phyloP scores from a whole-genome alignment of 164 flowering plant genomes.

The Platanus orientalis region DNA sequence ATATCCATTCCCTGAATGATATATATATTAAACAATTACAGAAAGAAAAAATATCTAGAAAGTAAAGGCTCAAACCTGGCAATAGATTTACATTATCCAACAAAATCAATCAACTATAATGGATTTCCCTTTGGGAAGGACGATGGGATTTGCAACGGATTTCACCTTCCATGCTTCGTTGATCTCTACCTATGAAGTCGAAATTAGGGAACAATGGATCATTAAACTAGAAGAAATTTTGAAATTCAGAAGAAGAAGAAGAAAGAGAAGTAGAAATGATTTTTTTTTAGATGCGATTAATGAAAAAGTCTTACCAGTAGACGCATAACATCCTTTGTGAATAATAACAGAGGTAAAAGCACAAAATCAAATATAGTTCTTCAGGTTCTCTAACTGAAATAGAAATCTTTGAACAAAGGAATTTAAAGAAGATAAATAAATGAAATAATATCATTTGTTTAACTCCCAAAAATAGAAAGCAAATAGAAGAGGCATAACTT shows the following conservation, averaged over 20 bases:
- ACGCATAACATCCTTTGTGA: conserved; percentile 74
- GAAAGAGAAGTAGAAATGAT: background rate
- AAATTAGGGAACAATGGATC: no score
- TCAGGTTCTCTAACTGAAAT: no score
- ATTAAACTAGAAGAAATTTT: no score
- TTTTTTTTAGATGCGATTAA: background rate
- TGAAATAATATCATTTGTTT: no score
- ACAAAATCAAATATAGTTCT: conserved; percentile 1
- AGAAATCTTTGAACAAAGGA: background rate
- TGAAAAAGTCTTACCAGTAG: conserved; percentile 47
- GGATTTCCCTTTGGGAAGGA: conserved; percentile 81
- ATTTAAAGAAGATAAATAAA: background rate
- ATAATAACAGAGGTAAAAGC: no score
- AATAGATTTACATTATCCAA: no score
- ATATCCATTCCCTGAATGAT: background rate
- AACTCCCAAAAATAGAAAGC: background rate
- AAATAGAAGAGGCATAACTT: background rate
- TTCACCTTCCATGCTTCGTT: conserved; percentile 90
- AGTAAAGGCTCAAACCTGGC: no score
- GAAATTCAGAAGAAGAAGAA: no score
- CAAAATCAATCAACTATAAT: no score
- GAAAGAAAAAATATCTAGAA: no score
- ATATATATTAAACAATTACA: background rate
- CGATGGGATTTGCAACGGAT: conserved; percentile 52
- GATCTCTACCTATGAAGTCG: no score